Conservation (phyloP, 2,329 filamentous ascomycete genomes). For the Furcasterigmium furcatum region DNA sequence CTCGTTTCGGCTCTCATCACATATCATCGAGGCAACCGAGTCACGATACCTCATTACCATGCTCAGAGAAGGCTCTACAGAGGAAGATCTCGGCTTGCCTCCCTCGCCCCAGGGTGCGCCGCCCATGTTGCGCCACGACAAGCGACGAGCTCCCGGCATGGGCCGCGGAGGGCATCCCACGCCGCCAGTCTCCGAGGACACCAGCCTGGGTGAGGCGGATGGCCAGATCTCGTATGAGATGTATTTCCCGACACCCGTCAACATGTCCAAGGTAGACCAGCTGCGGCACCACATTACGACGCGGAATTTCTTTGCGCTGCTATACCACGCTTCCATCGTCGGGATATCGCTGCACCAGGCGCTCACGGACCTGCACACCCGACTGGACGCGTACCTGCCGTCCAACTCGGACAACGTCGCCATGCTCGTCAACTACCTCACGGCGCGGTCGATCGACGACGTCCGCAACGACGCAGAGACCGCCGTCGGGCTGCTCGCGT, state of each 20-base stretch:
- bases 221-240: slow-evolving; percentile 60
- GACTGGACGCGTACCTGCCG: slow-evolving; percentile 57
- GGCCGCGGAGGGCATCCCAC: slow-evolving; percentile 32
- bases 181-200: slow-evolving; percentile 42
- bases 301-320: slow-evolving; percentile 64
- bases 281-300: slow-evolving; percentile 62
- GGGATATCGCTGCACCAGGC: slow-evolving; percentile 62
- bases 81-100: slow-evolving; percentile 41
- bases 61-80: slow-evolving; percentile 49
- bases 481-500: slow-evolving; percentile 61
- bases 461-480: slow-evolving; percentile 56
- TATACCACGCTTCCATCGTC: slow-evolving; percentile 63
- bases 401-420: slow-evolving; percentile 53
- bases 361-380: slow-evolving; percentile 57
- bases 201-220: slow-evolving; percentile 38
- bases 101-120: slow-evolving; percentile 39
- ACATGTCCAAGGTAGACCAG: slow-evolving; percentile 42
- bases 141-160: slow-evolving; percentile 12
- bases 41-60: slow-evolving; percentile 51
- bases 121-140: slow-evolving; percentile 31
- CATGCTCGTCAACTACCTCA: slow-evolving; percentile 60
- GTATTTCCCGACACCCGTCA: slow-evolving; percentile 56
- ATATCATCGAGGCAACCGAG: slow-evolving; percentile 55
- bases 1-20: slow-evolving; percentile 55
- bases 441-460: slow-evolving; percentile 59